Evolutionary conservation across 108 stramenopile genomes (phyloP), one percentile per base, ranked within the genome.

Genomic region (Conticribra weissflogii): DNA sequence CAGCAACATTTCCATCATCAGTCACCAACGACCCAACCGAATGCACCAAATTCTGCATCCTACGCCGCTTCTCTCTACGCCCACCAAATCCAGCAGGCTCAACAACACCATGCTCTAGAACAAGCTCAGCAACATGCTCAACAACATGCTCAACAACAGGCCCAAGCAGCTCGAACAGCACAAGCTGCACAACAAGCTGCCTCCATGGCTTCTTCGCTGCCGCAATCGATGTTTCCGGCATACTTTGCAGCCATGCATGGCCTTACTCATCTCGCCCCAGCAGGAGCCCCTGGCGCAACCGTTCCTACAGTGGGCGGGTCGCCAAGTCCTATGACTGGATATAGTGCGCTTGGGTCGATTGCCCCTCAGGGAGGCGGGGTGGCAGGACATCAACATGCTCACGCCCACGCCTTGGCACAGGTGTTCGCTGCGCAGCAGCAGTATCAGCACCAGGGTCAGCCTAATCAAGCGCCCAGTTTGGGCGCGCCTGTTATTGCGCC

Each of bases 71-170:
- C 74, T 41, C 25, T 45, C 36, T 54, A 70, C 29, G 55, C 70
- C 3, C 81, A 76, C 12, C 81, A 74, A 59, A 68, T 47, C 64
- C 66, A 74, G 61, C 76, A 55, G 63, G 55, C 15, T 1, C 81
- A 78, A n/a, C 73, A 55, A 51, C 58, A 55, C 45, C 50, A 36
- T 28, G 64, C 61, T 36, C 59, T 53, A 22, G 56, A 66, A 54
- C 73, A 72, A 53, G 51, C 34, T 19, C 65, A 36, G 27, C 73
- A 61, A 36, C 54, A n/a, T n/a, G n/a, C n/a, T n/a, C n/a, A n/a
- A n/a, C n/a, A n/a, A n/a, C n/a, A n/a, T n/a, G n/a, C n/a, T 1
- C 56, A 52, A 32, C 70, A 78, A 51, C 76, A 71, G 53, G 48
- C 63, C 36, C 72, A 57, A 29, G 51, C 63, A 22, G 30, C 31